These are phyloP conservation scores for Peterozyma toletana DNA, from an alignment of 805 yeast species.

Conservation along the genomic window DNA sequence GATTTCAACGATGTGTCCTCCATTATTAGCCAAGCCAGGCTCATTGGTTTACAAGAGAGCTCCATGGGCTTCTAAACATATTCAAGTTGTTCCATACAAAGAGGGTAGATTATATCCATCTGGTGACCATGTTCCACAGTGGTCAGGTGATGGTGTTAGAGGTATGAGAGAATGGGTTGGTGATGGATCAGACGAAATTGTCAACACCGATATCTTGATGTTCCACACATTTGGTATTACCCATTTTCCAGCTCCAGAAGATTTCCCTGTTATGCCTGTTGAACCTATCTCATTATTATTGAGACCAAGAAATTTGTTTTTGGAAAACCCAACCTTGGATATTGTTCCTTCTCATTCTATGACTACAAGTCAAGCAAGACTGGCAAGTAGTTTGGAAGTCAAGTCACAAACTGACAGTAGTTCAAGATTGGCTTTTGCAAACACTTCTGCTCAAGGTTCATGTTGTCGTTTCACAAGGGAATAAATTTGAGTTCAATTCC, in stretches of 20 bases:
- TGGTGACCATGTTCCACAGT: slow-evolving; percentile 70
- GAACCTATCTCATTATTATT: slow-evolving; percentile 70
- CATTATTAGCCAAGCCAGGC: slow-evolving; percentile 65
- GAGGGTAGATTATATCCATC: slow-evolving; percentile 77
- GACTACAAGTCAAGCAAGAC: slow-evolving; percentile 38
- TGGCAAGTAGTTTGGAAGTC: slow-evolving; percentile 28
- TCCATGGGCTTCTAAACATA: slow-evolving; percentile 65
- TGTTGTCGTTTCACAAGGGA: slow-evolving; percentile 14
- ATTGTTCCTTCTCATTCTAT: slow-evolving; percentile 56
- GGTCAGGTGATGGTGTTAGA: slow-evolving; percentile 60
- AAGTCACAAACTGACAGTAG: slow-evolving; percentile 35
- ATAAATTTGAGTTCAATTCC: background rate
- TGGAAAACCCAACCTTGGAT: slow-evolving; percentile 72
- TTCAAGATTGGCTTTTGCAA: slow-evolving; percentile 45
- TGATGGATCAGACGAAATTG: slow-evolving; percentile 49
- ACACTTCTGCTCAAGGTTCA: slow-evolving; percentile 19
- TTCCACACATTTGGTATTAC: slow-evolving; percentile 83
- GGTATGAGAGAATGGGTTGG: slow-evolving; percentile 69
- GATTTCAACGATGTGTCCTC: slow-evolving; percentile 69
- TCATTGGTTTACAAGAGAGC: slow-evolving; percentile 77
- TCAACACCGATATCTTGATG: slow-evolving; percentile 63
- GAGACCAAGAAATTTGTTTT: slow-evolving; percentile 75
- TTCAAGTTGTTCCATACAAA: slow-evolving; percentile 64
- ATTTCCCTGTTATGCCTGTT: slow-evolving; percentile 85
- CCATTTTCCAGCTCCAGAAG: slow-evolving; percentile 86